Evolutionary conservation across 2,329 filamentous ascomycete species (phyloP).

Genomic region (Phialemoniopsis sp.): DNA sequence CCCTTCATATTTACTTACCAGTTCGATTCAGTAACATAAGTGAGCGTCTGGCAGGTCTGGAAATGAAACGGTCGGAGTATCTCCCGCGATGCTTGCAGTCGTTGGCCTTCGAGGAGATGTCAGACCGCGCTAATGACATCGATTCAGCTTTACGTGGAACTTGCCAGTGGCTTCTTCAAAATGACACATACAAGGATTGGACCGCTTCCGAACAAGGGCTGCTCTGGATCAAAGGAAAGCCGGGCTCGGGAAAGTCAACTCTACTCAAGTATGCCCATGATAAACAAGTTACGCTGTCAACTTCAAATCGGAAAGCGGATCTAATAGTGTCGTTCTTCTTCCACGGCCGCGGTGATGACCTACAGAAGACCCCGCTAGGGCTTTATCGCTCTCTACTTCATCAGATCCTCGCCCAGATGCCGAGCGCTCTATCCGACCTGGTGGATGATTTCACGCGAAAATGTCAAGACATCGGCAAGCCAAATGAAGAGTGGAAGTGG

Average conservation of each 20-base stretch:
- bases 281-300: background rate
- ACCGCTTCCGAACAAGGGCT: conserved; percentile 11
- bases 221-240: conserved; percentile 34
- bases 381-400: conserved; percentile 27
- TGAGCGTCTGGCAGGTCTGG: no score
- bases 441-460: background rate
- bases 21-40: no score
- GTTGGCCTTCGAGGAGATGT: no score
- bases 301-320: background rate
- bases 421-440: conserved; percentile 11
- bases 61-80: no score
- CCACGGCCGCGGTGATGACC: conserved; percentile 20
- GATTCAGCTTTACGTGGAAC: conserved; percentile 15
- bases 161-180: conserved; percentile 22
- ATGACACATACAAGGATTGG: conserved; percentile 13
- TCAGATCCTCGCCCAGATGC: conserved; percentile 20
- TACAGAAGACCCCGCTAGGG: conserved; percentile 25
- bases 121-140: conserved; percentile 8
- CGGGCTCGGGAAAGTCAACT: conserved; percentile 14
- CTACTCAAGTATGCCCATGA: conserved; percentile 24
- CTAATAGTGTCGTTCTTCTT: conserved; percentile 28
- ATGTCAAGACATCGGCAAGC: conserved; percentile 2
- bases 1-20: no score
- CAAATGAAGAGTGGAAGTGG: conserved; percentile 18
- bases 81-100: no score